These are phyloP conservation scores for Neoascochyta sp. DNA, from an alignment of 2,329 filamentous ascomycete species.

Conservation along the genomic window DNA sequence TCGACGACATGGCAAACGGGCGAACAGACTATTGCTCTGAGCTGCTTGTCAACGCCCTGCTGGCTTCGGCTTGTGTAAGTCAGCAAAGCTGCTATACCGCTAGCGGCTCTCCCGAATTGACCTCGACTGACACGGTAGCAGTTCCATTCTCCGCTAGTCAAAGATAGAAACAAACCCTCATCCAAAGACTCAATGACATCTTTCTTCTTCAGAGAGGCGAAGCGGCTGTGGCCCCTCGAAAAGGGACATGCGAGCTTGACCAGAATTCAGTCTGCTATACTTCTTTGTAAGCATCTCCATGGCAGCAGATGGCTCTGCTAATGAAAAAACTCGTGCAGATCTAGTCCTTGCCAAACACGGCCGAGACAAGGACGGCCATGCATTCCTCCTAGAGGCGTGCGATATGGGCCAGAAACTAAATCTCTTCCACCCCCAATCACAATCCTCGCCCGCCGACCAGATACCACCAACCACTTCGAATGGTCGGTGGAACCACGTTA, in stretches of 20 bases:
- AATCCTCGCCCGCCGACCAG: conserved; percentile 3
- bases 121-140: conserved; percentile 5
- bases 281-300: conserved; percentile 23
- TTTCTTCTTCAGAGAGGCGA: conserved; percentile 28
- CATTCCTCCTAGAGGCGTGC: conserved; percentile 27
- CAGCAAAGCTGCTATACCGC: neutral
- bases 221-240: conserved; percentile 26
- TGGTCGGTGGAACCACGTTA: conserved; percentile 19
- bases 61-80: conserved; percentile 32
- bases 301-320: too few species aligned
- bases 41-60: conserved; percentile 28
- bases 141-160: conserved; percentile 25
- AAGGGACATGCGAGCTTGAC: conserved; percentile 20
- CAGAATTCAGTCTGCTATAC: conserved; percentile 24
- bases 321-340: conserved; percentile 5
- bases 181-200: conserved; percentile 22
- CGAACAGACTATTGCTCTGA: conserved; percentile 27
- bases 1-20: conserved; percentile 25
- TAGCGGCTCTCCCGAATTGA: neutral
- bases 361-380: conserved; percentile 27
- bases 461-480: conserved; percentile 12
- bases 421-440: conserved; percentile 21
- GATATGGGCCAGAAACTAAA: conserved; percentile 20
- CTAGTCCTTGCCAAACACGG: conserved; percentile 31
- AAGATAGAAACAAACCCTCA: conserved; percentile 27